These are phyloP conservation scores for Ophiostoma novo-ulmi DNA, from an alignment of 2,329 filamentous ascomycete genomes.

Conservation along the genomic window DNA sequence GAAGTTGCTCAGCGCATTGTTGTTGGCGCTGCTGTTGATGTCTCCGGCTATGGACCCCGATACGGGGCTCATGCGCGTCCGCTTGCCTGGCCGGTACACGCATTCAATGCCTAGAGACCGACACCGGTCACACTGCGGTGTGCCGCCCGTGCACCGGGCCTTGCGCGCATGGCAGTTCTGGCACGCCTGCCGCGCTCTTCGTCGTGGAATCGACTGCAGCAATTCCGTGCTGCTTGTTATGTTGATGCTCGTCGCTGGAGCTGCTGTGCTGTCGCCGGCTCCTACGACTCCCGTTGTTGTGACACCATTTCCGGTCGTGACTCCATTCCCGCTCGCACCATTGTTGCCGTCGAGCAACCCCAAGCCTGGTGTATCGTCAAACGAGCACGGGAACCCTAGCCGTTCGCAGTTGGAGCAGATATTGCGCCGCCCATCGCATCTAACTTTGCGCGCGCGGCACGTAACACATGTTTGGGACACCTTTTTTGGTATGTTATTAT, in stretches of 20 bases:
- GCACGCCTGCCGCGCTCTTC: conserved; percentile 53
- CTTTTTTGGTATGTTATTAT: conserved; percentile 32
- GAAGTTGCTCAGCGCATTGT: conserved; percentile 1
- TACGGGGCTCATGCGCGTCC: conserved; percentile 30
- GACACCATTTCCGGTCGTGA: neutral
- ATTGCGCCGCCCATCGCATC: conserved; percentile 51
- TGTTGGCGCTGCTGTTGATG: neutral
- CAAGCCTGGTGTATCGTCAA: conserved; percentile 39
- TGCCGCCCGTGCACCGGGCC: conserved; percentile 54
- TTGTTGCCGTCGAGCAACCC: conserved; percentile 42
- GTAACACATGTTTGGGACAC: conserved; percentile 49
- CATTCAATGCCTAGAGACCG: conserved; percentile 52
- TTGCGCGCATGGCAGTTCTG: conserved; percentile 55
- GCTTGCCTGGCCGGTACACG: conserved; percentile 49
- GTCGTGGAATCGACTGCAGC: conserved; percentile 43
- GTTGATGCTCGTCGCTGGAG: neutral
- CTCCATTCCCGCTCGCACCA: conserved; percentile 23
- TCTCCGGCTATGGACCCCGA: conserved; percentile 17
- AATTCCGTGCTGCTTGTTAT: conserved; percentile 23
- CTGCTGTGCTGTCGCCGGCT: neutral
- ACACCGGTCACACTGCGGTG: conserved; percentile 50
- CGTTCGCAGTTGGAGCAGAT: conserved; percentile 56
- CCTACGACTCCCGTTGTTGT: neutral
- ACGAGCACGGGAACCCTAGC: conserved; percentile 53
- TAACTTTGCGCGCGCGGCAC: conserved; percentile 53